Percentiles rank a stretch among this genome's conserved stretches.
These are phyloP conservation scores for Neurospora sp. DNA, from an alignment of 495 filamentous ascomycete species.

Conservation along the genomic window DNA sequence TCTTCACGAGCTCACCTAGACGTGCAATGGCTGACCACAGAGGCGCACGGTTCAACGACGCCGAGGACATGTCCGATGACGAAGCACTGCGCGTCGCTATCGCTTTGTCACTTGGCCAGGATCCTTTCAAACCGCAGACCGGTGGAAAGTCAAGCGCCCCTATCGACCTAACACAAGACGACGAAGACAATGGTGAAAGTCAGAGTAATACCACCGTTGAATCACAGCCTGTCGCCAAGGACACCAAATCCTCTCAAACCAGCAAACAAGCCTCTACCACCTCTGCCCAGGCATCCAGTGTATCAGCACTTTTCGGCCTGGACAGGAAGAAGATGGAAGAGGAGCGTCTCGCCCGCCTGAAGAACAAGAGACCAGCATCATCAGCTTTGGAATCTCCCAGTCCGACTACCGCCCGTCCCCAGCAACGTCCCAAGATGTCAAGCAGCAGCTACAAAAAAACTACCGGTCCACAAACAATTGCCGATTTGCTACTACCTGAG, in stretches of 20 bases:
- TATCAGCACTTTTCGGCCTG: slow-evolving; percentile 33
- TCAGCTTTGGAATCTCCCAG: neutral
- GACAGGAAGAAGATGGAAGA: slow-evolving; percentile 79
- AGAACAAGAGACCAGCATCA: slow-evolving; percentile 42
- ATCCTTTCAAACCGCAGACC: slow-evolving; percentile 4
- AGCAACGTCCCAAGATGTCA: slow-evolving; percentile 19
- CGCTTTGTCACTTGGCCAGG: slow-evolving; percentile 32
- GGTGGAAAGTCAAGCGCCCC: neutral
- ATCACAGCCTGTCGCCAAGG: neutral
- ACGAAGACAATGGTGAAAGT: slow-evolving; percentile 5
- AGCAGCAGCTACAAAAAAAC: neutral
- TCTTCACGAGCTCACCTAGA: neutral
- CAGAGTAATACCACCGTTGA: neutral
- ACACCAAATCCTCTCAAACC: neutral
- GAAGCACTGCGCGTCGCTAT: slow-evolving; percentile 36
- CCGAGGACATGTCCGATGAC: slow-evolving; percentile 27
- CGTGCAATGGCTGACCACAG: slow-evolving; percentile 7
- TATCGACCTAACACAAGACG: slow-evolving; percentile 14
- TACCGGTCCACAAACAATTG: neutral
- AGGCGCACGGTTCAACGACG: slow-evolving; percentile 13
- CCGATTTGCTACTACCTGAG: neutral
- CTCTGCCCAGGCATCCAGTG: neutral
- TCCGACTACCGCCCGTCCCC: slow-evolving; percentile 2
- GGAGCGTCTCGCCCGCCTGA: slow-evolving; percentile 61
- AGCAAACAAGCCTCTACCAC: neutral